Base-by-base conservation (phyloP, 2,329 filamentous ascomycete species). In the Zymoseptoria tritici region DNA sequence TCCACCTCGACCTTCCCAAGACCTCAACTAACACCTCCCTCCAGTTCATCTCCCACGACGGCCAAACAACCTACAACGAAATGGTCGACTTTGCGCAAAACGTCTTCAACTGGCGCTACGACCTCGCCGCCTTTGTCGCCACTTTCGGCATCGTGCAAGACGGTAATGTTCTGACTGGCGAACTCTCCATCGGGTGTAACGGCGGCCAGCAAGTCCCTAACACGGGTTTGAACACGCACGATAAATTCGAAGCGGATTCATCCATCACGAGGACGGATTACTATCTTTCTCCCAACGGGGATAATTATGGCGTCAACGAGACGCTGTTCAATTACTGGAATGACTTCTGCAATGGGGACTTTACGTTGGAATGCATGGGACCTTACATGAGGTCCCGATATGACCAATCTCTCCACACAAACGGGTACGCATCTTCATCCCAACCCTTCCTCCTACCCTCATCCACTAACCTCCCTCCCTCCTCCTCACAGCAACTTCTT, bases 41-140 rank as follows among this genome's bases (percentile, higher is more conserved):
- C 26, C 67, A 70, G 64, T 76, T 76, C 66, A 64, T 76, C 7
- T 70, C 74, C 51, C 73, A 70, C 52, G 74, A 76, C 57, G 75
- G 74, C 42, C 69, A 76, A 26, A 73, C 72, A 9, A 76, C 66
- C 52, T 74, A 73, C 67, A 69, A 65, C 22, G 74, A 77, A 64
- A 68, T 76, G n/a, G 73, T 77, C 29, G 73, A 75, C 58, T 73
- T 73, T 20, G 70, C 74, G 29, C 74, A 77, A 58, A 77, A 77
- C 56, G 60, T 77, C 16, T 77, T 75, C 67, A 76, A 77, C 49
- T 69, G 76, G 22, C 70, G 67, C 50, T 75, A 71, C 53, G 74
- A 75, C 60, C 68, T 76, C 19, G 70, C 74, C 7, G 64, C 68
- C 16, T 66, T 74, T 22, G 68, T 77, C n/a, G 73, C 75, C 7